Conservation (phyloP, 768 basidiomycete genomes). For the Serpula lacrymans region DNA sequence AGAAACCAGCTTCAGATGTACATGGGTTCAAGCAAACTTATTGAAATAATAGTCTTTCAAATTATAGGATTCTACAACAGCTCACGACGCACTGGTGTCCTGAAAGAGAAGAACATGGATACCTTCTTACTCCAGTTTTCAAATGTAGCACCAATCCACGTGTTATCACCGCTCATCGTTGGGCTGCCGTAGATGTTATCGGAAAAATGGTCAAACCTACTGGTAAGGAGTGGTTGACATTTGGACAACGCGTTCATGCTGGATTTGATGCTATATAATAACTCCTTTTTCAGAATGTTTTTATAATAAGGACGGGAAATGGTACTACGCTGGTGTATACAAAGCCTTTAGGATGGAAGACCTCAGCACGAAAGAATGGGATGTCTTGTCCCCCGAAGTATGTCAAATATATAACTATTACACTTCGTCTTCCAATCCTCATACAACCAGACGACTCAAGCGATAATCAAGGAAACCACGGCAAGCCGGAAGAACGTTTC, state of each 20-base stretch:
- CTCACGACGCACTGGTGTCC: constrained; percentile 75
- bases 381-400: constrained; percentile 62
- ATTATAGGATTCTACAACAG: constrained; percentile 66
- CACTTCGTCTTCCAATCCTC: not conserved
- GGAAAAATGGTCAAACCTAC: constrained; percentile 58
- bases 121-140: constrained; percentile 67
- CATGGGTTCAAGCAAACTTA: constrained; percentile 1
- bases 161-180: constrained; percentile 72
- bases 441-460: constrained; percentile 52
- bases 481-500: constrained; percentile 69
- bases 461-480: constrained; percentile 70
- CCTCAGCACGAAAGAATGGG: constrained; percentile 67
- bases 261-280: constrained; percentile 3
- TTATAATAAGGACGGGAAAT: constrained; percentile 74
- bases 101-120: constrained; percentile 80
- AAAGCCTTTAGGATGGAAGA: constrained; percentile 63
- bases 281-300: constrained; percentile 57
- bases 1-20: constrained; percentile 21
- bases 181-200: constrained; percentile 62
- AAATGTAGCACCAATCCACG: constrained; percentile 80
- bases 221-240: constrained; percentile 38
- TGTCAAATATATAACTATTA: constrained; percentile 10
- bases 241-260: not conserved
- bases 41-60: constrained; percentile 45
- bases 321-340: constrained; percentile 85